Base-by-base conservation (phyloP, 352 stramenopile genomes). In the Bremia lactucae region DNA sequence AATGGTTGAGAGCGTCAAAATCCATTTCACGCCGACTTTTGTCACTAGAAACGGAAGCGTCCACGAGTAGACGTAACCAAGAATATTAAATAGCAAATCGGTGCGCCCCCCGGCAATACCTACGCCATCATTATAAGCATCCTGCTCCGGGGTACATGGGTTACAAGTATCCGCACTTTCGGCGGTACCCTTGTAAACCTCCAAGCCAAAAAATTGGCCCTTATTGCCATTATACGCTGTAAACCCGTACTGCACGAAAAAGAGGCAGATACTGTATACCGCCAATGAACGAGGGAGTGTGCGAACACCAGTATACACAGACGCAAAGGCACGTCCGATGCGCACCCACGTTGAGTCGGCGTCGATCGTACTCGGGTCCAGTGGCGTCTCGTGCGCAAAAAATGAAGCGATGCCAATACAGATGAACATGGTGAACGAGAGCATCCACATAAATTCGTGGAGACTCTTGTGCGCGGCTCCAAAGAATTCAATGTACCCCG, bases 201-300 rank as follows among this genome's bases (percentile, higher is more conserved):
- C 60, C 10, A 76, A 29, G 5, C 69, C 69, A 26, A 78, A 81
- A 48, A 78, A 81, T 41, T 76, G 63, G 2, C 69, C 66, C 42
- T 81, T 81, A 49, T 68, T 70, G 29, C 65, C 60, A 44, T 74
- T 76, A 57, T 81, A 81, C 10, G 68, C 56, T 10, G 65, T 76
- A 58, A 57, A 76, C 3, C 65, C 66, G 34, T 76, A 81, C 28
- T 60, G 41, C 3, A 70, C 43, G 43, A 64, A 65, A 43, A 74
- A 68, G 38, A 76, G 61, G 36, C 61, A 52, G 13, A 69, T 35
- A 0, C 46, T 25, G 47, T 70, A 81, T 6, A 63, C 25, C 2
- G 47, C 43, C 0, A 81, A 51, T 5, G 57, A 45, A 10, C 34
- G 24, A 9, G 65, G 64, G 4, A 81, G 59, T 10, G 56, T 55